Conservation (phyloP, 805 yeast genomes). For the Metschnikowia aberdeeniae region DNA sequence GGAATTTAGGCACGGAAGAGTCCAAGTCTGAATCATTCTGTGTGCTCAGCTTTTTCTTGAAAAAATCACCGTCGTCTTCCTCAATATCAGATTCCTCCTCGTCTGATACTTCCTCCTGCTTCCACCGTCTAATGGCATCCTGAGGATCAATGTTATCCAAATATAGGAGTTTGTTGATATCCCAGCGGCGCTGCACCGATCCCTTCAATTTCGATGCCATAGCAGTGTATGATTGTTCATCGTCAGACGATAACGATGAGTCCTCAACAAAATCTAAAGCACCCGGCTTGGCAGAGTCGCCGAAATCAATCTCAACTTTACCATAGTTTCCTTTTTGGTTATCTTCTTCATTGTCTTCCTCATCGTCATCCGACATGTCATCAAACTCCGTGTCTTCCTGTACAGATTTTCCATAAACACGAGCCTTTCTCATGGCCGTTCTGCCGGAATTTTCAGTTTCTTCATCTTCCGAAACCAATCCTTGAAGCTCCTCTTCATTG, state of each 20-base stretch:
- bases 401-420: conserved; percentile 51
- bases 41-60: conserved; percentile 42
- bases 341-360: conserved; percentile 35
- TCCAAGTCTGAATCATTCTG: conserved; percentile 33
- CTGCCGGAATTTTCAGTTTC: conserved; percentile 56
- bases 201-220: conserved; percentile 63
- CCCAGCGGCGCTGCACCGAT: conserved; percentile 58
- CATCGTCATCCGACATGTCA: conserved; percentile 39
- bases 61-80: conserved; percentile 43
- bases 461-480: conserved; percentile 28
- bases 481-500: conserved; percentile 34
- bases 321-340: conserved; percentile 16
- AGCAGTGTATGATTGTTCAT: conserved; percentile 35
- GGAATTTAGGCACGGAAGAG: conserved; percentile 32
- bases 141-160: conserved; percentile 71
- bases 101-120: conserved; percentile 44
- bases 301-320: conserved; percentile 47
- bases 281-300: conserved; percentile 26
- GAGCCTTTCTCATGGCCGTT: conserved; percentile 52
- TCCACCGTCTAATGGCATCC: conserved; percentile 73
- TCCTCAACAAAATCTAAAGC: conserved; percentile 44
- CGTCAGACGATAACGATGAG: conserved; percentile 42
- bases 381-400: conserved; percentile 45
- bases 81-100: conserved; percentile 37
- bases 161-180: conserved; percentile 76